Base-by-base conservation (phyloP, 257 asterid genomes). In the Linaria vulgaris region DNA sequence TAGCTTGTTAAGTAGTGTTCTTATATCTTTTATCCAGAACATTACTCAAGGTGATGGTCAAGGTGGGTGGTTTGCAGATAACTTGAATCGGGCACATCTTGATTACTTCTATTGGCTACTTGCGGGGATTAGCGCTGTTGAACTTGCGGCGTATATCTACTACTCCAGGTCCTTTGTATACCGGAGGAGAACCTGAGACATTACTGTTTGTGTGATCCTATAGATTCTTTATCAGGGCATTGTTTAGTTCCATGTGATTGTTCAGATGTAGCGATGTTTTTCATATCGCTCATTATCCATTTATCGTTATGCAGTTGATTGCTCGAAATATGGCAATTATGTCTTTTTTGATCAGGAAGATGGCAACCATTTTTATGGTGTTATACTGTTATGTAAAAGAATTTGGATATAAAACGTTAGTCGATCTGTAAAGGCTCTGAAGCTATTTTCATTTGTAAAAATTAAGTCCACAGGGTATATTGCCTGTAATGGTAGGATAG, bases 1-100 rank as follows among this genome's bases (percentile, higher is more conserved):
- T 16, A 61, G 67, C 54, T 76, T 82, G 23, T 9, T 81, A 30
- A 80, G 94, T 64, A 63, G 90, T 44, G 71, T 83, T 22, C 72
- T 85, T 37, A 70, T 79, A 13, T 79, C 75, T 15, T 8, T 27
- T 13, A 64, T 83, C 14, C 61, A 83, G 67, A 44, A 52, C 17
- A 39, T 46, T 4, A 67, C 84, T n/a, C 45, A 49, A 3, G 50
- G 66, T 58, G 20, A 52, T 0, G 73, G 72, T 0, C 65, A 19
- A 6, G 69, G 44, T 22, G 27, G 84, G 23, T 75, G 84, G 80
- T 68, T 75, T 34, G 59, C 81, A 10, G 47, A 71, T 65, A 66
- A 77, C 68, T 49, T 73, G 69, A 77, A 73, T 51, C 67, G 59
- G 17, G 82, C 76, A 2, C 82, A 72, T 69, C 76, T 77, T 15